Evolutionary conservation across 1,139 yeast genomes (phyloP), one percentile per base, ranked within the genome.

Genomic region (Suhomyces wounanorum): DNA sequence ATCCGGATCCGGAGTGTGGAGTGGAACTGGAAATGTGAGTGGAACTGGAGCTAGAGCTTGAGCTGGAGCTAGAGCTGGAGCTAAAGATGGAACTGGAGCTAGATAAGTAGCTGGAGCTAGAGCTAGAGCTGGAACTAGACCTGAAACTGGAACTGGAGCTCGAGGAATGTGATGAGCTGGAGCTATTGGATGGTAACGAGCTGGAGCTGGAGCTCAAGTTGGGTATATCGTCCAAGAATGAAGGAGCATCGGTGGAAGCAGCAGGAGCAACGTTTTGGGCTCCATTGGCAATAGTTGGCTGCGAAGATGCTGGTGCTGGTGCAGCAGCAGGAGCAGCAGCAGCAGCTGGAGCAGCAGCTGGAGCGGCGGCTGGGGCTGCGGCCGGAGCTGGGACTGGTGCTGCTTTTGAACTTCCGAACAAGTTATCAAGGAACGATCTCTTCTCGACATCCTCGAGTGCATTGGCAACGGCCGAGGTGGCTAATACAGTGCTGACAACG

Each of bases 401-500:
- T 17, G 52, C 47, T 14, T 44, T 31, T 25, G 52, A 17, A 13
- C 48, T 37, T 25, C 55, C 55, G 38, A 60, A 50, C 40, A 59
- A 55, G 23, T 52, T 52, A 40, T 56, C 59, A 16, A 66, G 57
- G 51, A 62, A 53, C 8, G 59, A 55, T 48, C 62, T 48, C 60
- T 58, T 53, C 41, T 57, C 58, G 44, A 38, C 54, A 40, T 52
- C 40, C 38, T 50, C 52, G 36, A 50, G 52, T 30, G 63, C 65
- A 41, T 51, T 46, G 31, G 59, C 64, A 40, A 59, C 57, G 47
- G 62, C 64, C 37, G 62, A 54, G 18, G 60, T 55, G 51, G 60
- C 55, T 53, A 61, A 57, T 43, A 60, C 61, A 40, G 64, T 55
- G 52, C 55, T 57, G 54, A 63, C 55, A 50, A 63, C 56, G 45